Evolutionary conservation across 2,329 filamentous ascomycete species (phyloP).

Genomic region (Aspergillus novoparasiticus): DNA sequence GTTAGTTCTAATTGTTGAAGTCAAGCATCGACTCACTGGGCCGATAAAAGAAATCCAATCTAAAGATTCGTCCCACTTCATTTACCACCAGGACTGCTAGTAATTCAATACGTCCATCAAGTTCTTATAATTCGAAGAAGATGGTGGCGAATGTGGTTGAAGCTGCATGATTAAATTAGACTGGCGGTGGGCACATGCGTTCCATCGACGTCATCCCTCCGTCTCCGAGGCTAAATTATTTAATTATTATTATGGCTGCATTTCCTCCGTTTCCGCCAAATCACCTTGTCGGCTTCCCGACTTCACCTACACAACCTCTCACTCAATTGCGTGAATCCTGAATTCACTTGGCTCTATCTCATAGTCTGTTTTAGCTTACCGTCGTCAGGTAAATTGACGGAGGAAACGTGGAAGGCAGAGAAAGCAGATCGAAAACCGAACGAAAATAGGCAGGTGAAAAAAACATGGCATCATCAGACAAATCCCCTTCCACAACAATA

Average conservation of each 20-base stretch:
- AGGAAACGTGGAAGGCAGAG: not conserved
- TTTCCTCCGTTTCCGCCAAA: not conserved
- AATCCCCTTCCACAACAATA: conserved; percentile 9
- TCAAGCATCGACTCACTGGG: not conserved
- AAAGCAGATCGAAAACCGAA: not conserved
- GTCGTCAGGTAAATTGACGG: not conserved
- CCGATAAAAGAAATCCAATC: not conserved
- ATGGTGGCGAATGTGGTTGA: not conserved
- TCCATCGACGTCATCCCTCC: not conserved
- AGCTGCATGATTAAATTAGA: not conserved
- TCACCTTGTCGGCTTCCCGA: not conserved
- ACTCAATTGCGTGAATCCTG: not conserved
- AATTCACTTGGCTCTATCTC: too few relatives aligned
- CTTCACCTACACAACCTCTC: not conserved
- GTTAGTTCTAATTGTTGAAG: not conserved
- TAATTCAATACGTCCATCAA: too few relatives aligned
- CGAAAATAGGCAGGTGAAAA: not conserved
- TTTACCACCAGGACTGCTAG: too few relatives aligned
- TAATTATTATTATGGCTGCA: too few relatives aligned
- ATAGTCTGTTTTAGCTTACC: not conserved
- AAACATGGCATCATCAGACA: conserved; percentile 15
- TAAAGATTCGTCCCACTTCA: not conserved
- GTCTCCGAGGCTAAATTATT: not conserved
- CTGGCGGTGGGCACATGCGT: not conserved
- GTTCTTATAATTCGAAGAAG: too few relatives aligned